Evolutionary conservation across 2,329 filamentous ascomycete genomes (phyloP), one percentile per base, ranked within the genome.

Genomic region (Diaporthe batatas): DNA sequence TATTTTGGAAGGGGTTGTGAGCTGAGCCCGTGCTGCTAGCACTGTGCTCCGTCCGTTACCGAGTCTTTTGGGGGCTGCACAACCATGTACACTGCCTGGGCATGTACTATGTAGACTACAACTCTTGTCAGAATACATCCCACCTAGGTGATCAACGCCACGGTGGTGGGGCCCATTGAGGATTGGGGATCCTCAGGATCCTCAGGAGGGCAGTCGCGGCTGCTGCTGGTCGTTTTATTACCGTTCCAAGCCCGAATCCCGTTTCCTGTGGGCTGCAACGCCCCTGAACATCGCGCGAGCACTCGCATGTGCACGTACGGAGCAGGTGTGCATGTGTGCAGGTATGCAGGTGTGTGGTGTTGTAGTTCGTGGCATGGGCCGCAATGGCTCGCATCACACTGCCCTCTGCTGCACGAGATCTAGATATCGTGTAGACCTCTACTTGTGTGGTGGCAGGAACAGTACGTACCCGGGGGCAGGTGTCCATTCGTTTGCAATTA

Each of bases 171-270:
- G 47, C 62, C 47, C 32, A 39, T 7, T 29, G 68, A 51, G 54
- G 54, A 32, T 58, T 49, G 39, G 21, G 55, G 68, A 70, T 70
- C 32, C 44, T 67, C 62, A 67, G 62, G 62, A 67, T 67, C 62
- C 44, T 39, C 62, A 67, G 47, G 62, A 67, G 47, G 47, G 62
- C 32, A 39, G 3, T 8, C n/a, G 62, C n/a, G n/a, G 32, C 39
- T 67, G 47, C 5, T 67, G n/a, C 12, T 67, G 39, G n/a, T 12
- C 53, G 62, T 34, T 67, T 34, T 67, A 67, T 67, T 67, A 23
- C 62, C 62, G 62, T 53, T 36, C 32, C 16, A 34, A 21, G 36
- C 47, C 47, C 62, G 44, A 10, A 64, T 64, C 39, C 58, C n/a
- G 58, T 64, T 32, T n/a, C 23, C 11, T 25, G n/a, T 29, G 29